Percentiles rank a stretch among this genome's conserved stretches.
Evolutionary conservation across 1,284 basidiomycete genomes (phyloP).

Genomic region (Cryptococcus floricola): DNA sequence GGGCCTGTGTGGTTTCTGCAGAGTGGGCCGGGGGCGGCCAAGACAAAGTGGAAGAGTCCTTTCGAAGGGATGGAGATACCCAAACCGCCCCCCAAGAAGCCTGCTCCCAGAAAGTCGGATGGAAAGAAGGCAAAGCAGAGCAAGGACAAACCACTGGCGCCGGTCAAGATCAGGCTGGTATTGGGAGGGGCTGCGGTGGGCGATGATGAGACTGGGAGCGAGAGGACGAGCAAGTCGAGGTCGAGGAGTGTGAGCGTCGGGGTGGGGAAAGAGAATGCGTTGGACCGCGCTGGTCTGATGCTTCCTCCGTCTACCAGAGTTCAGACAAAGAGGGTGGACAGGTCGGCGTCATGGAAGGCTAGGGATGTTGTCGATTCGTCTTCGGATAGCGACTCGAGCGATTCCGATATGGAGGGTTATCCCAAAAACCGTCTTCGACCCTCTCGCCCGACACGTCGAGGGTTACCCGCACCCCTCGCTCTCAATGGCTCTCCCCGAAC

Average conservation of each 20-base stretch:
- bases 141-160: conserved; percentile 18
- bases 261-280: not conserved
- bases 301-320: not conserved
- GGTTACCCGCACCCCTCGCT: conserved; percentile 24
- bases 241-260: conserved; percentile 14
- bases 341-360: conserved; percentile 1
- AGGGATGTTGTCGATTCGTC: conserved; percentile 32
- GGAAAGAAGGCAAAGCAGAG: conserved; percentile 14
- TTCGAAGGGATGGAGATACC: conserved; percentile 42
- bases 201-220: conserved; percentile 9
- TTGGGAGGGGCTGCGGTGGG: conserved; percentile 6
- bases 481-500: conserved; percentile 16
- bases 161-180: conserved; percentile 28
- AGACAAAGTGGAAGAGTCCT: conserved; percentile 39
- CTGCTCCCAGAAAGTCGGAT: conserved; percentile 22
- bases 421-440: conserved; percentile 1
- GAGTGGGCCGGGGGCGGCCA: conserved; percentile 26
- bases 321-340: not conserved
- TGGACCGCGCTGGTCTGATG: not conserved
- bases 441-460: conserved; percentile 16
- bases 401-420: conserved; percentile 34
- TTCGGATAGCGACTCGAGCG: conserved; percentile 37
- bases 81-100: conserved; percentile 33
- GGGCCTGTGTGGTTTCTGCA: conserved; percentile 44
- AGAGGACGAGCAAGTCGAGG: conserved; percentile 9